Conservation (phyloP, 2,329 filamentous ascomycete species). For the Daldinia eschscholtzii region DNA sequence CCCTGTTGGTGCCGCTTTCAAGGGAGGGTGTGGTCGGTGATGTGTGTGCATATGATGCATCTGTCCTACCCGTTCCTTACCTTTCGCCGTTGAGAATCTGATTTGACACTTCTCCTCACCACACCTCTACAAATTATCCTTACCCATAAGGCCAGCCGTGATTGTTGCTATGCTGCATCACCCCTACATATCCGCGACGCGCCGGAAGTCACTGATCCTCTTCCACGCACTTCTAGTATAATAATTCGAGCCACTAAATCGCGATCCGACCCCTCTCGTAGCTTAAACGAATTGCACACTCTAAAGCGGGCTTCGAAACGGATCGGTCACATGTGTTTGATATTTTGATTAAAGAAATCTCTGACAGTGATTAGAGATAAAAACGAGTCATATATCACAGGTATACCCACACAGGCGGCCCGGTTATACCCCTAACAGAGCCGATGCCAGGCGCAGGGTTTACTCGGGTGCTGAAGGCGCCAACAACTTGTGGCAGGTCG, state of each 20-base stretch:
- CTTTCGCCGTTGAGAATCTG: constrained; percentile 41
- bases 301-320: constrained; percentile 8
- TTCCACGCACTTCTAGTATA: constrained; percentile 26
- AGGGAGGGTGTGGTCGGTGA: constrained; percentile 39
- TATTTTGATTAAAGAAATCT: constrained; percentile 31
- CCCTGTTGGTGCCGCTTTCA: constrained; percentile 33
- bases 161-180: constrained; percentile 46
- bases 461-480: constrained; percentile 34
- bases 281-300: constrained; percentile 21
- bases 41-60: constrained; percentile 41
- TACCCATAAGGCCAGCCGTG: constrained; percentile 49
- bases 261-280: constrained; percentile 28
- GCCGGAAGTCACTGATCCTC: constrained; percentile 28
- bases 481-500: constrained; percentile 24
- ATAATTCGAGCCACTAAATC: constrained; percentile 24
- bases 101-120: constrained; percentile 36
- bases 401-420: constrained; percentile 18
- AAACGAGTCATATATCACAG: constrained; percentile 29
- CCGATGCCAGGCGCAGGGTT: constrained; percentile 39
- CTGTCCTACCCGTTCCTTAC: constrained; percentile 39
- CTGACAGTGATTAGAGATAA: constrained; percentile 19
- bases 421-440: constrained; percentile 29
- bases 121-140: constrained; percentile 47
- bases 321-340: constrained; percentile 31
- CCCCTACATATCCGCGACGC: constrained; percentile 37